phyloP scores from a whole-genome alignment of 2,329 filamentous ascomycete species.

The Ramichloridium luteum region DNA sequence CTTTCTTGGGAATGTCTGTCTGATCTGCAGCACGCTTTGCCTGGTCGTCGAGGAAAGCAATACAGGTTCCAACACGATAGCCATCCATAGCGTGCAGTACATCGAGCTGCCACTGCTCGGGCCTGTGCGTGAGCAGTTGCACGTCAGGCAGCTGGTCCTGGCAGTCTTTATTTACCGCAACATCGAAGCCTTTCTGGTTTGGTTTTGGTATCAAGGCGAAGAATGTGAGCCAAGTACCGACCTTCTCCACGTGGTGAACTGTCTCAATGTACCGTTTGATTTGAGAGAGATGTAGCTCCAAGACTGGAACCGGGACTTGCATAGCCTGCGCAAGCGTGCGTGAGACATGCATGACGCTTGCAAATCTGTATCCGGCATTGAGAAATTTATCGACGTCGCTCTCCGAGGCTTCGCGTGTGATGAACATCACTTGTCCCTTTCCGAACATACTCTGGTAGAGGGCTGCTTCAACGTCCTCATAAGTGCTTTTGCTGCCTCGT shows the following conservation, averaged over 20 bases:
- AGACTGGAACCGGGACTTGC: slow-evolving; percentile 54
- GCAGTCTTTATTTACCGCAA: slow-evolving; percentile 30
- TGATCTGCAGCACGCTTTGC: slow-evolving; percentile 6
- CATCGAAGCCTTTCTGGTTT: slow-evolving; percentile 28
- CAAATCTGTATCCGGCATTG: slow-evolving; percentile 67
- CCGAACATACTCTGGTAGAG: slow-evolving; percentile 38
- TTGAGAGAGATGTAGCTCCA: slow-evolving; percentile 48
- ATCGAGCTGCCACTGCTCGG: slow-evolving; percentile 22
- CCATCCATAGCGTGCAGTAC: slow-evolving; percentile 26
- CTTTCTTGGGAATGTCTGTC: slow-evolving; percentile 20
- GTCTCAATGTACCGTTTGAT: slow-evolving; percentile 51
- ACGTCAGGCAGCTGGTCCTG: slow-evolving; percentile 36
- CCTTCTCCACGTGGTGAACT: slow-evolving; percentile 25
- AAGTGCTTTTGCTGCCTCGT: slow-evolving; percentile 7
- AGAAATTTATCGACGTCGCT: slow-evolving; percentile 53
- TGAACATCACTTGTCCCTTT: slow-evolving; percentile 68
- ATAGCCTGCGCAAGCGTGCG: slow-evolving; percentile 58
- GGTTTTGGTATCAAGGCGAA: slow-evolving; percentile 26
- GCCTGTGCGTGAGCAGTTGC: slow-evolving; percentile 23
- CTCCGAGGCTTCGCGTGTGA: slow-evolving; percentile 52
- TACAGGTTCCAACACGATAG: slow-evolving; percentile 10
- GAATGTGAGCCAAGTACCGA: slow-evolving; percentile 27
- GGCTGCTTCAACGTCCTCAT: slow-evolving; percentile 30
- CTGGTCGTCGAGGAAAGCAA: slow-evolving; percentile 14
- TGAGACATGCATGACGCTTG: slow-evolving; percentile 54